Evolutionary conservation across 2,329 filamentous ascomycete genomes (phyloP), one percentile per base, ranked within the genome.

Genomic region (Pseudogymnoascus sp.): DNA sequence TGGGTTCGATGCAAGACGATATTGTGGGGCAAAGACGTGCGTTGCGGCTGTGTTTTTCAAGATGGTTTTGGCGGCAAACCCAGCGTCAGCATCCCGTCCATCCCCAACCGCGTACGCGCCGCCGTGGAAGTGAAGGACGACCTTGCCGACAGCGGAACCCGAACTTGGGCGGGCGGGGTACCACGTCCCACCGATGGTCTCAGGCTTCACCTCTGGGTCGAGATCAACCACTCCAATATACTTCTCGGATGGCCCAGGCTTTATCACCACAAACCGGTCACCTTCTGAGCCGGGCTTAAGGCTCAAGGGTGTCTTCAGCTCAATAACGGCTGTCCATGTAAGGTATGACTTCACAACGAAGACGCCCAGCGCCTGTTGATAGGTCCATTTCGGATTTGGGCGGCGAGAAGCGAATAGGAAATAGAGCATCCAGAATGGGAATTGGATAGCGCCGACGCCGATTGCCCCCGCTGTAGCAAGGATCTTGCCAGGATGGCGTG

Each of bases 101-200:
- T 78, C 74, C 47, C 76, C 77, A 15, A 75, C 67, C 0, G 79
- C 74, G 64, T 74, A 81, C 0, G 76, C 78, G 40, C 79, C 79
- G 50, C 79, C 78, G 66, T 81, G 79, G 60, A 80, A 71, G 63
- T 81, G 79, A 5, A 81, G 69, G 6, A 79, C 66, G 1, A 80
- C 73, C 47, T 54, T 54, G 1, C 66, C 71, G 8, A 17, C 24
- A 8, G 2, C 36, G 9, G 5, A 33, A 9, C 10, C 24, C 37
- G 11, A 31, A 4, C 31, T 9, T 17, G 47, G 63, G 4, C 59
- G 63, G 6, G 40, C 11, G 8, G 69, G 68, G 47, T 66, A 73
- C 71, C 71, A 73, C 2, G 70, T 72, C 1, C 70, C 70, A 2
- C 71, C 71, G 40, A 71, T 68, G 1, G 64, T 59, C 7, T 64